These are phyloP conservation scores for Exidia glandulosa DNA, from an alignment of 768 basidiomycete genomes.

Conservation along the genomic window DNA sequence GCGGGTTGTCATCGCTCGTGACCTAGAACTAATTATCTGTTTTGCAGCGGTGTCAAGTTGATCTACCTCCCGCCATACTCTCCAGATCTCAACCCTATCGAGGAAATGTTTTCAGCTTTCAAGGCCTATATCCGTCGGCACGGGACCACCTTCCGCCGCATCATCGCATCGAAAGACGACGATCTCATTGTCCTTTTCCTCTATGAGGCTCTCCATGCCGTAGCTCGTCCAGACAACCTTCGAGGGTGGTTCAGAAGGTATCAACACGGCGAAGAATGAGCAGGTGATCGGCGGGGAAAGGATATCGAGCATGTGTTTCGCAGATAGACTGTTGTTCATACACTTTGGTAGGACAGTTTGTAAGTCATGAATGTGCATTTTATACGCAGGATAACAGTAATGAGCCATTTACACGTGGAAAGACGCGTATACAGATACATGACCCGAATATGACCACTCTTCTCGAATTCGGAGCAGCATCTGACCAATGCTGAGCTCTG, in stretches of 20 bases:
- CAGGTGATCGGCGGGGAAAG: too few relatives aligned
- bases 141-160: not conserved
- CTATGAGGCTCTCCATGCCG: not conserved
- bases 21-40: not conserved
- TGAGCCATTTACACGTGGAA: too few relatives aligned
- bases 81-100: slow-evolving; percentile 29
- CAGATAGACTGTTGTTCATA: too few relatives aligned
- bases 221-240: not conserved
- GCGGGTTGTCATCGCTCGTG: not conserved
- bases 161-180: not conserved
- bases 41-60: not conserved
- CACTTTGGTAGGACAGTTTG: too few relatives aligned
- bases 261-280: too few relatives aligned
- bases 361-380: too few relatives aligned
- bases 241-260: not conserved
- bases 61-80: slow-evolving; percentile 28
- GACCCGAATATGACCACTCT: too few relatives aligned
- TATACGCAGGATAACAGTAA: too few relatives aligned
- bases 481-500: too few relatives aligned
- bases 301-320: too few relatives aligned
- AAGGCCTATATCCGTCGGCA: slow-evolving; percentile 20
- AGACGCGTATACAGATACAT: too few relatives aligned
- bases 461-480: too few relatives aligned
- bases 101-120: slow-evolving; percentile 29
- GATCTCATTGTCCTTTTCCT: not conserved